phyloP scores from a whole-genome alignment of 2,329 filamentous ascomycete genomes.

The Aspergillus sojae region DNA sequence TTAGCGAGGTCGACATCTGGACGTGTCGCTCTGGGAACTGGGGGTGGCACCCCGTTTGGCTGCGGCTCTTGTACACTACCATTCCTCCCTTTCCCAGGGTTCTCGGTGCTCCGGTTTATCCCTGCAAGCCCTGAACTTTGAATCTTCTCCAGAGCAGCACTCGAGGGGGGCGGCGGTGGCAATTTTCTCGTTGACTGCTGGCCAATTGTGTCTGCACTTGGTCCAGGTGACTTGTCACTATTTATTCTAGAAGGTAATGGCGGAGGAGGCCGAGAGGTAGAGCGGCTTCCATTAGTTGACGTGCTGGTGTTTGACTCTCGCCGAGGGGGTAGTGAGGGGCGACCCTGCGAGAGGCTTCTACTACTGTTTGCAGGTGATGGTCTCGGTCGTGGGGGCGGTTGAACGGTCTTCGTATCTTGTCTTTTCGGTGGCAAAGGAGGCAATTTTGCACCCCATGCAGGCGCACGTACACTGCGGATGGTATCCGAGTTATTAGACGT shows the following conservation, averaged over 20 bases:
- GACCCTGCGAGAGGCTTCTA: slow-evolving; percentile 22
- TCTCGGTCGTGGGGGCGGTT: slow-evolving; percentile 27
- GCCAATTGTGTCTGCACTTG: slow-evolving; percentile 16
- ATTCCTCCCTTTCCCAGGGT: slow-evolving; percentile 20
- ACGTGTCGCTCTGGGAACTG: slow-evolving; percentile 57
- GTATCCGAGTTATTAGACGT: slow-evolving; percentile 33
- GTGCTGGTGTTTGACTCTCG: slow-evolving; percentile 20
- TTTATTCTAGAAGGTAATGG: slow-evolving; percentile 27
- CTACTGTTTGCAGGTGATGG: slow-evolving; percentile 17
- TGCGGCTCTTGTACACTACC: background rate
- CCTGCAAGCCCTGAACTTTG: slow-evolving; percentile 52
- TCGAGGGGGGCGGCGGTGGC: slow-evolving; percentile 38
- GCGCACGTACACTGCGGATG: slow-evolving; percentile 52
- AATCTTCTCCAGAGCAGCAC: slow-evolving; percentile 38
- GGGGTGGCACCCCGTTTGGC: slow-evolving; percentile 40
- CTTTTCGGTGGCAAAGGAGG: slow-evolving; percentile 58
- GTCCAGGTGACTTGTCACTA: slow-evolving; percentile 18
- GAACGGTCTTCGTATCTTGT: slow-evolving; percentile 28
- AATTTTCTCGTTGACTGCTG: slow-evolving; percentile 33
- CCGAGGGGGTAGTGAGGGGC: slow-evolving; percentile 25
- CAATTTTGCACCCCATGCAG: slow-evolving; percentile 58
- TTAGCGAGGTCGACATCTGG: slow-evolving; percentile 63
- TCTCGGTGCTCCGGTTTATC: slow-evolving; percentile 41
- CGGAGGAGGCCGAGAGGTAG: slow-evolving; percentile 22
- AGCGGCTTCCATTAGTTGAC: slow-evolving; percentile 12